Evolutionary conservation across 2,329 filamentous ascomycete species (phyloP), one percentile per base, ranked within the genome.

Genomic region (Pyrenochaeta sp.): DNA sequence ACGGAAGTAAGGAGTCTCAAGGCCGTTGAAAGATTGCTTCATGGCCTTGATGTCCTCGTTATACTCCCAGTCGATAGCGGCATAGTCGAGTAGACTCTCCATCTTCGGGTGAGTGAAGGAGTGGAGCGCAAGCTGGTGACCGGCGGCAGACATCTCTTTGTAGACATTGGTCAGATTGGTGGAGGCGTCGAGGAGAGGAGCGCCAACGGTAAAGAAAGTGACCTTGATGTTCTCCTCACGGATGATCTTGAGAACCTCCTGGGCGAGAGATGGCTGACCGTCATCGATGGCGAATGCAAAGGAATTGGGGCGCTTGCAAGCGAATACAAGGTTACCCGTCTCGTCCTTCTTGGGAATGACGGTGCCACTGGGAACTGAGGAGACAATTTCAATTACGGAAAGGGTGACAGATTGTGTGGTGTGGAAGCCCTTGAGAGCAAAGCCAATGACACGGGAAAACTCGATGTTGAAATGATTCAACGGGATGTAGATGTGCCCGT

Each of bases 241-340:
- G 63, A 90, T 78, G 47, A 87, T 85, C 35, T 82, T 75, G 75
- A 88, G 83, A 17, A 89, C 85, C 57, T 83, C 74, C 72, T 86
- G 81, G 1, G 86, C 86, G 51, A 83, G 80, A 30, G 75, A 66
- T 41, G 87, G 87, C 45, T 83, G 79, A 18, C 87, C 88, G 69
- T 90, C 88, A 67, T 90, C 88, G 58, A 90, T 90, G 44, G 87
- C 87, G 70, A 90, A 90, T 1, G 88, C 88, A 68, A 90, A 90
- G 0, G 84, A 87, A 75, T 89, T 88, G 41, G 87, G 87, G 15
- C 87, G 81, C 60, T 83, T 87, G 79, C 88, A 90, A 6, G 82
- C 79, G 64, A 89, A 85, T 40, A 87, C 77, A 30, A 90, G 77
- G 17, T 80, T 81, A 6, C 87, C 87, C 1, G 82, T 87, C 0